phyloP scores from a whole-genome alignment of 2,329 filamentous ascomycete genomes.

The Cercospora sp. region DNA sequence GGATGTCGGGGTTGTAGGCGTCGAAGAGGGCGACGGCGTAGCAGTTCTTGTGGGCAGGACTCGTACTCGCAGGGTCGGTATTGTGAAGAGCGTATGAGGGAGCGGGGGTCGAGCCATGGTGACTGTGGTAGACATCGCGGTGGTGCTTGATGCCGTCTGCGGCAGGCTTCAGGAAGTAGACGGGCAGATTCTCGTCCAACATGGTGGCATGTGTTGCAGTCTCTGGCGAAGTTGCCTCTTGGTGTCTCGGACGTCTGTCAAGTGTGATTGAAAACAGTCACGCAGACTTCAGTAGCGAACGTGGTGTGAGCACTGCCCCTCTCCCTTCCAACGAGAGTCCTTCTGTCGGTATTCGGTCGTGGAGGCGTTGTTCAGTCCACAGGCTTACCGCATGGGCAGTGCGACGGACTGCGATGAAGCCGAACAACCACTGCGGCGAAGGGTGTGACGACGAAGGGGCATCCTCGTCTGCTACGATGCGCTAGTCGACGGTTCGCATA shows the following conservation, averaged over 20 bases:
- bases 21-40: conserved; percentile 88
- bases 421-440: background rate
- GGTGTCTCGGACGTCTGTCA: background rate
- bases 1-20: conserved; percentile 73
- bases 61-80: conserved; percentile 63
- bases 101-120: conserved; percentile 77
- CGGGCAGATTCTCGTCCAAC: conserved; percentile 66
- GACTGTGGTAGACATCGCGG: conserved; percentile 58
- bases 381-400: background rate
- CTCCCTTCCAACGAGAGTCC: background rate
- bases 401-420: background rate
- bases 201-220: conserved; percentile 16
- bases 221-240: background rate
- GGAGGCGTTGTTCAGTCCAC: background rate
- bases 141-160: conserved; percentile 53
- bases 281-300: background rate
- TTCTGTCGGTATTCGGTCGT: background rate
- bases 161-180: conserved; percentile 61
- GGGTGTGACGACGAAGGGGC: background rate
- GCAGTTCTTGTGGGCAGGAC: conserved; percentile 71
- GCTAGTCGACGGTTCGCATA: background rate
- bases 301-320: background rate
- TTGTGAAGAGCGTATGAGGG: conserved; percentile 80
- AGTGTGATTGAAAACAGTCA: background rate
- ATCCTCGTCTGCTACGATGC: background rate